These are phyloP conservation scores for Pholiota conissans DNA, from an alignment of 768 basidiomycete species.

Conservation along the genomic window DNA sequence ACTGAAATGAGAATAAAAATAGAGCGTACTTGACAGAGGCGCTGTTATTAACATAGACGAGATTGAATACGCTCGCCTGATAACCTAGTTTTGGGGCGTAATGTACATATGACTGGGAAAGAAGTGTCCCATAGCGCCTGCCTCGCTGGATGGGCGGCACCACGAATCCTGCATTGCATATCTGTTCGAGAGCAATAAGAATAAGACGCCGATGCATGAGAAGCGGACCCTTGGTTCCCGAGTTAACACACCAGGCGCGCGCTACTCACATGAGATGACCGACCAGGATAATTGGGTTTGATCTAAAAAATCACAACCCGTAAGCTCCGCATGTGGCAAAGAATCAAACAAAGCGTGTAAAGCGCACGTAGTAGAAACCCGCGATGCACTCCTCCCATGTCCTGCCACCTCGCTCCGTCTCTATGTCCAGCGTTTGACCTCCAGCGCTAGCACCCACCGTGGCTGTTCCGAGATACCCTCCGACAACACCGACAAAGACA, in stretches of 20 bases:
- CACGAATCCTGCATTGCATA: conserved; percentile 90
- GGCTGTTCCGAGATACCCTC: conserved; percentile 13
- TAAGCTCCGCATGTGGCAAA: not conserved
- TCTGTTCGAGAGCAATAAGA: conserved; percentile 38
- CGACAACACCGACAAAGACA: conserved; percentile 65
- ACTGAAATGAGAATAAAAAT: not conserved
- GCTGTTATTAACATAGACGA: conserved; percentile 84
- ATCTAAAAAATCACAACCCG: conserved; percentile 35
- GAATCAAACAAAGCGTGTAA: not conserved
- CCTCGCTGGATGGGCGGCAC: conserved; percentile 65
- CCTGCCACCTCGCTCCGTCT: conserved; percentile 46
- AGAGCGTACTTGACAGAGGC: conserved; percentile 64
- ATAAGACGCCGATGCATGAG: not conserved
- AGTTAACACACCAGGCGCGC: conserved; percentile 9
- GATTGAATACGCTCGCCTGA: conserved; percentile 83
- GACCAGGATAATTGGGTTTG: conserved; percentile 88
- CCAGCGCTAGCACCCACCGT: conserved; percentile 18
- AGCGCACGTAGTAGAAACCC: conserved; percentile 73
- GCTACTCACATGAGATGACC: conserved; percentile 81
- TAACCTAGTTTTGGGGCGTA: conserved; percentile 82
- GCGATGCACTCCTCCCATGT: conserved; percentile 71
- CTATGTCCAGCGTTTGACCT: conserved; percentile 31
- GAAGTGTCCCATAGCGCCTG: conserved; percentile 62
- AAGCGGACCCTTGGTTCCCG: conserved; percentile 9
- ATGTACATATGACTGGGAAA: conserved; percentile 78